phyloP scores from a whole-genome alignment of 345 rosid genomes.

The Pistacia vera region DNA sequence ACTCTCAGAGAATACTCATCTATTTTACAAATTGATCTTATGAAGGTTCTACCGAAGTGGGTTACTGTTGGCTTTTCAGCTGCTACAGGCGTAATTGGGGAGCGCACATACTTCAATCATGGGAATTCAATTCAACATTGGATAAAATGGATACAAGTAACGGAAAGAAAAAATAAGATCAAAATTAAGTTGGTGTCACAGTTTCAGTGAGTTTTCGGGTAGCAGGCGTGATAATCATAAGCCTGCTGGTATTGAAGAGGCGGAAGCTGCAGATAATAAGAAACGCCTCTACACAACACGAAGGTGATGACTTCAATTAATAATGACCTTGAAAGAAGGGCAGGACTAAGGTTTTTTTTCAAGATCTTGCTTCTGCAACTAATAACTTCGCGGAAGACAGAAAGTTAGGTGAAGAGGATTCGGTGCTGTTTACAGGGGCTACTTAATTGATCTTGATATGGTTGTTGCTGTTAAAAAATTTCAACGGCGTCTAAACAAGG shows the following conservation, averaged over 20 bases:
- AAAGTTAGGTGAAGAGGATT: no score
- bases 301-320: slow-evolving; percentile 27
- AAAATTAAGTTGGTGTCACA: background rate
- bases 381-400: slow-evolving; percentile 41
- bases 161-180: background rate
- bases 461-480: slow-evolving; percentile 50
- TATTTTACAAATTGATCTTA: slow-evolving; percentile 10
- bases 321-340: slow-evolving; percentile 53
- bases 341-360: slow-evolving; percentile 60
- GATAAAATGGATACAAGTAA: background rate
- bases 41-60: background rate
- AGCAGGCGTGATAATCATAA: background rate
- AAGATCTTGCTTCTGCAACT: slow-evolving; percentile 48
- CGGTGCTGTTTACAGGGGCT: slow-evolving; percentile 22
- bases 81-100: background rate
- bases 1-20: slow-evolving; percentile 33
- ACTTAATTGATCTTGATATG: slow-evolving; percentile 26
- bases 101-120: background rate
- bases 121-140: slow-evolving; percentile 22
- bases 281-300: background rate
- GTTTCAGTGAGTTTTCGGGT: background rate
- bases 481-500: slow-evolving; percentile 33
- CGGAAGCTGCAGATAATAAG: background rate
- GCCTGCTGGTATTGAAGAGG: background rate
- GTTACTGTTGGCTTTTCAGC: background rate